phyloP scores from a whole-genome alignment of 2,329 filamentous ascomycete genomes.

The Colletotrichum paranaense region DNA sequence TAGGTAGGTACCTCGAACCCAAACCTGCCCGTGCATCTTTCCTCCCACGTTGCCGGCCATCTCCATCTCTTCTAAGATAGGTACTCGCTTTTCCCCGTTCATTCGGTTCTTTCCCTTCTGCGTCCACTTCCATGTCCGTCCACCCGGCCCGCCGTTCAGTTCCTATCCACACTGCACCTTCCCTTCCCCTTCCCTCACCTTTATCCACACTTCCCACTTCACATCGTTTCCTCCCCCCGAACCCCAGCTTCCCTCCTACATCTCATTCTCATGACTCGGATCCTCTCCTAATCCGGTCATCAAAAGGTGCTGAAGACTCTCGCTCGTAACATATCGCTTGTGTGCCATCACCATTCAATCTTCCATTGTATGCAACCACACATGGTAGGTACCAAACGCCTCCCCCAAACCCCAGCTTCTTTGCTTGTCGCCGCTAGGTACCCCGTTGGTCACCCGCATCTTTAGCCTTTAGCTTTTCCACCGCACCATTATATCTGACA shows the following conservation, averaged over 20 bases:
- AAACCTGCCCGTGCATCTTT: slow-evolving; percentile 5
- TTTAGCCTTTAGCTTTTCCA: slow-evolving; percentile 16
- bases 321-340: background rate
- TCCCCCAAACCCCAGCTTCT: background rate
- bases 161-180: slow-evolving; percentile 6
- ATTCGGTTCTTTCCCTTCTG: background rate
- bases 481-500: slow-evolving; percentile 29
- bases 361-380: background rate
- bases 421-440: background rate
- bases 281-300: slow-evolving; percentile 18
- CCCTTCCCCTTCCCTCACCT: slow-evolving; percentile 7
- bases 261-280: slow-evolving; percentile 25
- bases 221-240: slow-evolving; percentile 12
- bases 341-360: background rate
- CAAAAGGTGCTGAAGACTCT: slow-evolving; percentile 1
- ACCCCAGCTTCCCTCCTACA: slow-evolving; percentile 28
- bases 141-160: slow-evolving; percentile 3
- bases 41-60: background rate
- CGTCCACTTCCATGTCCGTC: background rate
- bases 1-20: background rate
- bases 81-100: background rate
- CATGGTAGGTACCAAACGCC: slow-evolving; percentile 7
- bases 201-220: slow-evolving; percentile 34
- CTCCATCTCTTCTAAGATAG: too few species aligned
- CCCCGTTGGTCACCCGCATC: background rate